Percentiles rank a stretch among this genome's conserved stretches.
phyloP scores from a whole-genome alignment of 257 asterid genomes.

The Solanum pimpinellifolium region DNA sequence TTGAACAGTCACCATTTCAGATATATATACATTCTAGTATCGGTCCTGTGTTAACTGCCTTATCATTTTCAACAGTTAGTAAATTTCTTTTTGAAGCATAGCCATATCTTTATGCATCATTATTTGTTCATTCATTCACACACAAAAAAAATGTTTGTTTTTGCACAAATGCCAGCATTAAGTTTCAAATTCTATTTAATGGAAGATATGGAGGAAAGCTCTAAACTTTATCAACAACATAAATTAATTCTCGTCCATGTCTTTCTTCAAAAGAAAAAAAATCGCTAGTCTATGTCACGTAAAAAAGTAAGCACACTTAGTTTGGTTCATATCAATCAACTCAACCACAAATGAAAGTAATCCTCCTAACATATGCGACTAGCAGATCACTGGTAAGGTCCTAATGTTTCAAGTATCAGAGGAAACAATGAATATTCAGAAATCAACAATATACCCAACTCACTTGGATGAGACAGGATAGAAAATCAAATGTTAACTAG shows the following conservation, averaged over 20 bases:
- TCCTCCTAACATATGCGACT: not conserved
- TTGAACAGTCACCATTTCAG: not conserved
- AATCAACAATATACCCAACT: not conserved
- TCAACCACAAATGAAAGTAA: not conserved
- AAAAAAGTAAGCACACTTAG: not conserved
- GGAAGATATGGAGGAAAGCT: not conserved
- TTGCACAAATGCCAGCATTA: not conserved
- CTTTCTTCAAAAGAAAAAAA: not conserved
- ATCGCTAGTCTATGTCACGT: not conserved
- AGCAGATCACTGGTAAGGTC: not conserved
- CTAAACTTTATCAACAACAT: not conserved
- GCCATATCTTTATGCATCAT: not conserved
- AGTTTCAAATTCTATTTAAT: not conserved
- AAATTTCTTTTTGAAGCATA: not conserved
- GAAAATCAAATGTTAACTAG: not conserved
- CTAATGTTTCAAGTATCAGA: not conserved
- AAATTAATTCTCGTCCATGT: not conserved
- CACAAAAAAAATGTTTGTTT: not conserved
- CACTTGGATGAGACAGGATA: not conserved
- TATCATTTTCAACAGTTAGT: not conserved
- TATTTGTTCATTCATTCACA: not conserved
- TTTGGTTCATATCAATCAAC: not conserved
- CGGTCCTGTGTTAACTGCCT: not conserved
- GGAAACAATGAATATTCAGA: not conserved
- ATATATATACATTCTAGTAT: not conserved